Evolutionary conservation across 441 rosid genomes (phyloP), one percentile per base, ranked within the genome.

Genomic region (Populus hybrid): DNA sequence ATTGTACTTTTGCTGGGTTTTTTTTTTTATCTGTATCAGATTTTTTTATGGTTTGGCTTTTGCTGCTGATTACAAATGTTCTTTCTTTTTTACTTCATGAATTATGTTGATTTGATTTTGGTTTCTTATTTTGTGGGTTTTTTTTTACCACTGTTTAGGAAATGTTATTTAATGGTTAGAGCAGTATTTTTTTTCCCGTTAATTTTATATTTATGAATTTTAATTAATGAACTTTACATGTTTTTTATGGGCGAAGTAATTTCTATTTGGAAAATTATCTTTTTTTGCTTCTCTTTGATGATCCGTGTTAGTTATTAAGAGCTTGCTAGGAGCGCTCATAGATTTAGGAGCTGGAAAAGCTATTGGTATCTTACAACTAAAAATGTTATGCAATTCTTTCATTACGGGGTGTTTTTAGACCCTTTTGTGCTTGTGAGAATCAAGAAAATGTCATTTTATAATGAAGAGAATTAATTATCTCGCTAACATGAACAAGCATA

Each of bases 31-130:
- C 77, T 88, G 67, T 68, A 30, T 21, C 71, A 24, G 40, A 40
- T 28, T 71, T 38, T 70, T 78, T 80, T 75, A 14, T 72, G 64
- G 18, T 77, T 66, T 53, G 12, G 34, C 30, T 63, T 71, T 18
- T 35, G 9, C 38, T 73, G 18, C 2, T 67, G 80, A 78, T 76
- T 77, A 67, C 36, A 28, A 11, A 7, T 18, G 32, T 36, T 66
- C 76, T 70, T 77, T 78, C 53, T 42, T 30, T 30, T 30, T 30
- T 30, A 30, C 32, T 30, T 30, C 32, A 3, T 30, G 32, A 5
- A 65, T 80, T 71, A 32, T 69, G 8, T 10, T 77, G 84, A 71
- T 65, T 82, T 70, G 79, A 79, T 79, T 32, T 64, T 70, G 32
- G 70, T 53, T 66, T 53, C 72, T 36, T 72, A 38, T 20, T 34